Conservation (phyloP, 306 rosid genomes). For the Prunus davidiana region DNA sequence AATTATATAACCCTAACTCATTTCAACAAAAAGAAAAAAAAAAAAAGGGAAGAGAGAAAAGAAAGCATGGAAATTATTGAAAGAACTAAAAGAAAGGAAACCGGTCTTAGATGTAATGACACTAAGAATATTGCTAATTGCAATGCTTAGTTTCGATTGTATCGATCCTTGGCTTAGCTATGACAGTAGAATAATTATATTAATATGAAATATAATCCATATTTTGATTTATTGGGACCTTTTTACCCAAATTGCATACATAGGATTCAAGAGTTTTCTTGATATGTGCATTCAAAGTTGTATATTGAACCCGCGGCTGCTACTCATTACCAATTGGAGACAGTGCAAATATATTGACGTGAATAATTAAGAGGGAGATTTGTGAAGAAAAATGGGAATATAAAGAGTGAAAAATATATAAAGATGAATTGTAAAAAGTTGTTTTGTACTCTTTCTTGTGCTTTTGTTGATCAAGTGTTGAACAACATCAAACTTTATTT, state of each 20-base stretch:
- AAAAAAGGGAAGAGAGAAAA: too few relatives aligned
- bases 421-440: constrained; percentile 36
- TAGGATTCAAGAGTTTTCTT: neutral
- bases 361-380: neutral
- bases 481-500: constrained; percentile 43
- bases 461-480: constrained; percentile 28
- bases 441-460: constrained; percentile 35
- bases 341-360: neutral
- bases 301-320: constrained; percentile 6
- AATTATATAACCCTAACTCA: constrained; percentile 18
- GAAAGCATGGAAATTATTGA: too few relatives aligned
- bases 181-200: too few relatives aligned
- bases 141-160: neutral
- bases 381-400: constrained; percentile 12
- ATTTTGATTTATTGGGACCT: neutral
- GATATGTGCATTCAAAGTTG: neutral
- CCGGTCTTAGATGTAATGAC: too few relatives aligned
- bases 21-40: constrained; percentile 9
- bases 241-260: neutral
- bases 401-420: constrained; percentile 13
- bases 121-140: too few relatives aligned
- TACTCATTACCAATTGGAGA: constrained; percentile 5
- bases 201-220: too few relatives aligned
- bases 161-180: too few relatives aligned
- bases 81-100: too few relatives aligned